These are phyloP conservation scores for Torulaspora maleeae DNA, from an alignment of 805 yeast genomes.

Conservation along the genomic window DNA sequence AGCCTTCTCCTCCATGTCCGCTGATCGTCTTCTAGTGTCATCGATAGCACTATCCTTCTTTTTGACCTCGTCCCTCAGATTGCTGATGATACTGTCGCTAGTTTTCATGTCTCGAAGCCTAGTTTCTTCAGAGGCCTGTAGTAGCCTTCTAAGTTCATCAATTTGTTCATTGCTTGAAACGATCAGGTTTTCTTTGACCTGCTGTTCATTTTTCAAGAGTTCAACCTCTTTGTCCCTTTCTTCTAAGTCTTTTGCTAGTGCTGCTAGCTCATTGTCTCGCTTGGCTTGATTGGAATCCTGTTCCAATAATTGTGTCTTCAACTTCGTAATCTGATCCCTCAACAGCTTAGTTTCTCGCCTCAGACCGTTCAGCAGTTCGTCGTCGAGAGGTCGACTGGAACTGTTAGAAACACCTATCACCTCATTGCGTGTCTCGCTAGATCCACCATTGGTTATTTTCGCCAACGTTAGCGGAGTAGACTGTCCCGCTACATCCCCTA, in stretches of 20 bases:
- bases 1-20: constrained; percentile 3
- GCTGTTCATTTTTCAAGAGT: not conserved
- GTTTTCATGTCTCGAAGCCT: constrained; percentile 3
- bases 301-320: constrained; percentile 7
- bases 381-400: not conserved
- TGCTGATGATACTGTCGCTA: constrained; percentile 1
- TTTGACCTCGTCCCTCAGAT: constrained; percentile 4
- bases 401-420: not conserved
- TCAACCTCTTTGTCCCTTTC: constrained; percentile 1
- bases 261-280: constrained; percentile 2
- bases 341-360: constrained; percentile 7
- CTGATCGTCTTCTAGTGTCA: not conserved
- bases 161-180: not conserved
- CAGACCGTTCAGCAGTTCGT: not conserved
- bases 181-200: constrained; percentile 3
- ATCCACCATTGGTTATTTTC: not conserved
- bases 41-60: not conserved
- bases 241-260: constrained; percentile 1
- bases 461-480: constrained; percentile 21
- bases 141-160: constrained; percentile 2
- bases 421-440: not conserved
- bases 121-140: constrained; percentile 2
- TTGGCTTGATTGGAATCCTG: constrained; percentile 3
- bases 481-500: constrained; percentile 21
- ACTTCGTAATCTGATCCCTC: constrained; percentile 10